Percentiles rank a stretch among this genome's conserved stretches.
Evolutionary conservation across 2,329 filamentous ascomycete genomes (phyloP).

Genomic region (Penicillium sp.): DNA sequence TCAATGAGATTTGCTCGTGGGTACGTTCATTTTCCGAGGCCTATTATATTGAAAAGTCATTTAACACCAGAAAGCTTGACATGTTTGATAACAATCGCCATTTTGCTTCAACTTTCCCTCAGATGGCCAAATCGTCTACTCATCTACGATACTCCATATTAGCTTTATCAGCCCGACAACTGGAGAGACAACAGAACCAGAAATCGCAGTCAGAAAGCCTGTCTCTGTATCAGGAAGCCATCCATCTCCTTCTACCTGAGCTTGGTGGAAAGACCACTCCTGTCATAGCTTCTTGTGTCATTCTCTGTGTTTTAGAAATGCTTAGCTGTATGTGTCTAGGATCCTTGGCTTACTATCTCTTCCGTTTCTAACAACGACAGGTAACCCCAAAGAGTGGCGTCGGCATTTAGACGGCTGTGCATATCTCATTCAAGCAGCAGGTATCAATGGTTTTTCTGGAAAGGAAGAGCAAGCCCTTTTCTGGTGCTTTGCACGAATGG

Average conservation of each 20-base stretch:
- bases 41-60: background rate
- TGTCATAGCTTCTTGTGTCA: slow-evolving; percentile 56
- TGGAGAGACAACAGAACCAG: slow-evolving; percentile 48
- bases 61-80: slow-evolving; percentile 43
- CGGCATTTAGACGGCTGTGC: slow-evolving; percentile 57
- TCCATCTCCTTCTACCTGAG: slow-evolving; percentile 51
- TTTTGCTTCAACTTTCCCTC: slow-evolving; percentile 52
- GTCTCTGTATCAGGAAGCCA: slow-evolving; percentile 54
- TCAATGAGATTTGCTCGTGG: slow-evolving; percentile 34
- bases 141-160: slow-evolving; percentile 54
- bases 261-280: slow-evolving; percentile 50
- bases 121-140: slow-evolving; percentile 47
- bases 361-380: slow-evolving; percentile 6
- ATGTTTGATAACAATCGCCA: slow-evolving; percentile 55
- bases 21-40: slow-evolving; percentile 13
- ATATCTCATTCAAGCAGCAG: slow-evolving; percentile 52
- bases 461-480: slow-evolving; percentile 55
- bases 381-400: slow-evolving; percentile 51
- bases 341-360: background rate
- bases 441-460: slow-evolving; percentile 54
- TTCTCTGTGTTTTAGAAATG: slow-evolving; percentile 58
- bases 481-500: slow-evolving; percentile 60
- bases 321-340: slow-evolving; percentile 40
- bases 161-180: slow-evolving; percentile 55
- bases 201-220: slow-evolving; percentile 49